phyloP scores from a whole-genome alignment of 2,329 filamentous ascomycete species.

The Cladorrhinum sp. region DNA sequence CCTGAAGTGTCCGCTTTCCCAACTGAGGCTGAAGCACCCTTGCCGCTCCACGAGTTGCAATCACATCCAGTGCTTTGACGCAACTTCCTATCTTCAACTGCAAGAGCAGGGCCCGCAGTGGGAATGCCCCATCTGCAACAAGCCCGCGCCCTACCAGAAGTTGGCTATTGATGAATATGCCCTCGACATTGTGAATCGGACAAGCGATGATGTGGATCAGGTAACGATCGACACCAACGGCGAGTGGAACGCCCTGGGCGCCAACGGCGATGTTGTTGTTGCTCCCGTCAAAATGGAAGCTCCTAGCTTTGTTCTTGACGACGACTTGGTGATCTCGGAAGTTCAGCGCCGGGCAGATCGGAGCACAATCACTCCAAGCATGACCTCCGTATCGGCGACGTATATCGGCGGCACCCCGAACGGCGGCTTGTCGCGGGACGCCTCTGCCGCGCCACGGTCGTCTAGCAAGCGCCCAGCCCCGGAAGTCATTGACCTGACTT shows the following conservation, averaged over 20 bases:
- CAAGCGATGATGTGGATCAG: slow-evolving; percentile 69
- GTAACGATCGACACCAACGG: slow-evolving; percentile 89
- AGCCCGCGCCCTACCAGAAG: slow-evolving; percentile 72
- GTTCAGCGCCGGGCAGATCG: slow-evolving; percentile 36
- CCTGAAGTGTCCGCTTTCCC: slow-evolving; percentile 88
- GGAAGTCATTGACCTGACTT: slow-evolving; percentile 58
- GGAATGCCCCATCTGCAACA: slow-evolving; percentile 93
- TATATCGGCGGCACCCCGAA: slow-evolving; percentile 30
- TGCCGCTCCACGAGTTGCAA: slow-evolving; percentile 76
- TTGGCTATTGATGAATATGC: slow-evolving; percentile 92
- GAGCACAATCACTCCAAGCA: slow-evolving; percentile 36
- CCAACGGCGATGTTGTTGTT: slow-evolving; percentile 28
- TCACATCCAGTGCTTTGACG: slow-evolving; percentile 95
- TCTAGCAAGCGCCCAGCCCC: slow-evolving; percentile 47
- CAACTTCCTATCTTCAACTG: slow-evolving; percentile 83
- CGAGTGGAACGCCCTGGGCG: slow-evolving; percentile 57
- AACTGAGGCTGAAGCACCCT: slow-evolving; percentile 74
- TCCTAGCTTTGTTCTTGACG: slow-evolving; percentile 40
- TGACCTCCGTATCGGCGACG: slow-evolving; percentile 12
- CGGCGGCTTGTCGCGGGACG: slow-evolving; percentile 36
- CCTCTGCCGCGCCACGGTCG: slow-evolving; percentile 37
- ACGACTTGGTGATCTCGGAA: slow-evolving; percentile 50
- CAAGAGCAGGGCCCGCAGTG: slow-evolving; percentile 96
- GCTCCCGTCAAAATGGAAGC: slow-evolving; percentile 30
- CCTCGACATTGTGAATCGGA: slow-evolving; percentile 76